Percentiles rank a stretch among this genome's conserved stretches.
Evolutionary conservation across 352 stramenopile species (phyloP).

Genomic region (Pilasporangium apinafurcum): DNA sequence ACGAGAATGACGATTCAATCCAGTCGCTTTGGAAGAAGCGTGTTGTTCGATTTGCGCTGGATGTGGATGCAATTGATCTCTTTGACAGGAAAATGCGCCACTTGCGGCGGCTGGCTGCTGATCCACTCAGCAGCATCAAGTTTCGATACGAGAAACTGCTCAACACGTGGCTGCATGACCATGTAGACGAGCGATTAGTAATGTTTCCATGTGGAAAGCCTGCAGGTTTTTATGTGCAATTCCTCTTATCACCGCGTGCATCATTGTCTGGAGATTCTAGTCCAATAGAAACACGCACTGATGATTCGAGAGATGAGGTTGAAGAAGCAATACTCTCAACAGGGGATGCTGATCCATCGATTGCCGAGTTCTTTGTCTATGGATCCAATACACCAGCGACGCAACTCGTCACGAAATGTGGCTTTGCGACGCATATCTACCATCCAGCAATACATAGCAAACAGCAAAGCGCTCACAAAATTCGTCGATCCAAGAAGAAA

Average conservation of each 20-base stretch:
- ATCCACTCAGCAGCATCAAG: not conserved
- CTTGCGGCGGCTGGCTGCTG: constrained; percentile 1
- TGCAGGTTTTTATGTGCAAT: constrained; percentile 49
- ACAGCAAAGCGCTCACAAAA: constrained; percentile 23
- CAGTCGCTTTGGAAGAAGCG: constrained; percentile 7
- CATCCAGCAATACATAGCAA: constrained; percentile 32
- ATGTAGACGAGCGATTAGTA: constrained; percentile 32
- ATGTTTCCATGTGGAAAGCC: constrained; percentile 42
- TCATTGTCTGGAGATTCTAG: too few relatives aligned
- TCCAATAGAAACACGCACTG: constrained; percentile 2
- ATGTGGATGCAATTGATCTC: constrained; percentile 8
- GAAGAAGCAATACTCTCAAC: constrained; percentile 2
- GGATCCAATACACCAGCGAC: constrained; percentile 27
- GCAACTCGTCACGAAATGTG: constrained; percentile 10
- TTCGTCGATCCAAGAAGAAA: constrained; percentile 37
- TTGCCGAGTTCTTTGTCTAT: constrained; percentile 45
- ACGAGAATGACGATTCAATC: constrained; percentile 2
- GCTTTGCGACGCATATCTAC: constrained; percentile 52
- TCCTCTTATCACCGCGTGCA: constrained; percentile 33
- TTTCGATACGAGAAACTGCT: constrained; percentile 15
- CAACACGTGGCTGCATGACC: constrained; percentile 27
- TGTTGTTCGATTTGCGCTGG: constrained; percentile 7
- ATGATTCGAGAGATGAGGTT: constrained; percentile 4
- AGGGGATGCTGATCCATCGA: not conserved
- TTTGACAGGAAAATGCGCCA: constrained; percentile 9